Base-by-base conservation (phyloP, 352 stramenopile species). In the Hyphochytrium catenoides region DNA sequence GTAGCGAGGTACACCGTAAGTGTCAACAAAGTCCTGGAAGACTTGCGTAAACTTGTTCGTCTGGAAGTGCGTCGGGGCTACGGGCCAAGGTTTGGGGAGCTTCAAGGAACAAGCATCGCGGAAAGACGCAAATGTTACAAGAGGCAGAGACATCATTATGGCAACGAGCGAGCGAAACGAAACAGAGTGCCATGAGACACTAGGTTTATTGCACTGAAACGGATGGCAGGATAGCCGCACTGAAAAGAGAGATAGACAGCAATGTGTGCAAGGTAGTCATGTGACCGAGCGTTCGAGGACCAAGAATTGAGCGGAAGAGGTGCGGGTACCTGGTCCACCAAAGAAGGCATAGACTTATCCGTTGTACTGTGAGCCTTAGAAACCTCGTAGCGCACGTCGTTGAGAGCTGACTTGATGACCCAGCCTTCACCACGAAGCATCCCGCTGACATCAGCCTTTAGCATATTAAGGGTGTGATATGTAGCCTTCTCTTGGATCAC, bases 1-100 rank as follows among this genome's bases (percentile, higher is more conserved):
- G 71, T 98, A 98, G 18, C 88, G 68, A 36, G 91, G 85, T 35
- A 94, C 87, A 47, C 91, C 90, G 49, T 98, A 98, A 12, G 91
- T 98, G 48, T 99, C 90, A 26, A 98, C 89, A 50, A 99, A 96
- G 40, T 78, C 57, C 56, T 99, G 91, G 57, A 94, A 98, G 18
- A 77, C 86, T 26, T 89, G 74, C 8, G 90, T 99, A 58, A 97
- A 97, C 56, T 96, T 94, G 71, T 98, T 98, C 17, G 82, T 95
- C 36, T 91, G 66, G 55, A 97, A 98, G 60, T 96, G 91, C 8
- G 91, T 99, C 12, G 91, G 91, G 32, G 89, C 78, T 17, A 69
- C 83, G 5, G 86, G 86, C 87, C 88, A 96, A 2, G 79, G 82
- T 51, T 93, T 91, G 16, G 83, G 60, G n/a, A n/a, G n/a, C n/a